A percentile compares a stretch with the other conserved stretches of the same genome.
Conservation (phyloP, 306 rosid genomes). For the Quercus cerris region DNA sequence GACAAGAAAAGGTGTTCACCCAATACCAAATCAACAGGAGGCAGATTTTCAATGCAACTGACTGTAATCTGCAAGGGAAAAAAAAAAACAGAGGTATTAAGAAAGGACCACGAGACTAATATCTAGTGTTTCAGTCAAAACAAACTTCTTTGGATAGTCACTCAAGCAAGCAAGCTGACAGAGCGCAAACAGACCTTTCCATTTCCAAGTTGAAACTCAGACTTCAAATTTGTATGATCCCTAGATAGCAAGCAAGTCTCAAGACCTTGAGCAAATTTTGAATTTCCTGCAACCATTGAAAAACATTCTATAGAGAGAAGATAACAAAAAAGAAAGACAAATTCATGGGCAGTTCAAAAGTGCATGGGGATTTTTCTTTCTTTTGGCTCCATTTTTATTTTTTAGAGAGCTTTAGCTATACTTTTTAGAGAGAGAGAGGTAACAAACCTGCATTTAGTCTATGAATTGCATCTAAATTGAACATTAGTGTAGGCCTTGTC, state of each 20-base stretch:
- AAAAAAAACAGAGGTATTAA: background rate
- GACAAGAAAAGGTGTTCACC: conserved; percentile 62
- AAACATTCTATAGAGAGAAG: background rate
- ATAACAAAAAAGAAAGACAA: background rate
- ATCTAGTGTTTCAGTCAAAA: background rate
- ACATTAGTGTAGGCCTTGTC: conserved; percentile 58
- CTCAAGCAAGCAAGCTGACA: background rate
- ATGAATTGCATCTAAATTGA: conserved; percentile 41
- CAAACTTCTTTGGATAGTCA: background rate
- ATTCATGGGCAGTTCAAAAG: background rate
- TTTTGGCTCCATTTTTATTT: background rate
- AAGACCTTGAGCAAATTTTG: conserved; percentile 41
- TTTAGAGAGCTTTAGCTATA: background rate
- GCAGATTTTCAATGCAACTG: conserved; percentile 52
- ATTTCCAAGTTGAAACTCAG: conserved; percentile 60
- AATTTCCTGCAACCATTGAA: conserved; percentile 48
- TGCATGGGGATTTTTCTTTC: background rate
- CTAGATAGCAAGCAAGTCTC: conserved; percentile 64
- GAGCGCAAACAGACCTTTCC: conserved; percentile 63
- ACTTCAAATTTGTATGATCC: conserved; percentile 69
- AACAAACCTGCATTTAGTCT: conserved; percentile 51
- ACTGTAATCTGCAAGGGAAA: conserved; percentile 47
- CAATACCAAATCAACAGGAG: conserved; percentile 49
- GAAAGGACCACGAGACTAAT: background rate
- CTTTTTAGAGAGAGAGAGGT: background rate